These are phyloP conservation scores for Coniosporium tulheliwenetii DNA, from an alignment of 2,329 filamentous ascomycete species.

Conservation along the genomic window DNA sequence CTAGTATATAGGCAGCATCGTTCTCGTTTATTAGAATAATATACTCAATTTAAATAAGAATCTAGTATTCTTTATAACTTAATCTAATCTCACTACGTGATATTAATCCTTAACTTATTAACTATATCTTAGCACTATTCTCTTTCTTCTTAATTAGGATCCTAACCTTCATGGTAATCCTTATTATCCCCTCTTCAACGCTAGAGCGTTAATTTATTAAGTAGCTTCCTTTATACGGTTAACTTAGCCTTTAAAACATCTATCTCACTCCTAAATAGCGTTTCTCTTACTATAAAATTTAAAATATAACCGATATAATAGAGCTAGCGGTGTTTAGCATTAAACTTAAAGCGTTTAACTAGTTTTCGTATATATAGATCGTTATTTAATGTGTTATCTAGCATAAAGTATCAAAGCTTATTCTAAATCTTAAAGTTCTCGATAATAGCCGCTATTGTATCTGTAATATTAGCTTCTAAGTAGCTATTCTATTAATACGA, in stretches of 20 bases:
- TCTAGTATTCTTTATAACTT: no score
- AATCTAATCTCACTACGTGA: no score
- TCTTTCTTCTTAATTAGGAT: no score
- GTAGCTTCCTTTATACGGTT: conserved; percentile 2
- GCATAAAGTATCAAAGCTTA: conserved; percentile 5
- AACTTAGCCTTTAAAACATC: conserved; percentile 3
- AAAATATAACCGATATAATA: no score
- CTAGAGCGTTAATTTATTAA: conserved; percentile 2
- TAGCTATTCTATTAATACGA: conserved; percentile 3
- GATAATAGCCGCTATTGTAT: conserved; percentile 2
- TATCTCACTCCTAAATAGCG: conserved; percentile 3
- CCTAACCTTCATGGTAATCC: no score
- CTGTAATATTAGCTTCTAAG: conserved; percentile 2
- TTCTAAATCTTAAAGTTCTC: conserved; percentile 1
- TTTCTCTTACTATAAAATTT: conserved; percentile 5
- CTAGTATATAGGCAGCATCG: no score
- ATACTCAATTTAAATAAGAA: no score
- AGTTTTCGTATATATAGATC: conserved; percentile 1
- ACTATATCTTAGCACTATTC: no score
- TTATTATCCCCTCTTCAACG: conserved; percentile 3
- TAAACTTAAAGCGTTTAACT: conserved; percentile 4
- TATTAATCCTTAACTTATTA: no score
- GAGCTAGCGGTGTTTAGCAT: conserved; percentile 1
- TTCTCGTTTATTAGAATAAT: no score
- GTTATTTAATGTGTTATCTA: conserved; percentile 7